Evolutionary conservation across 1,284 basidiomycete genomes (phyloP).

Genomic region (Boletus hoseneyae): DNA sequence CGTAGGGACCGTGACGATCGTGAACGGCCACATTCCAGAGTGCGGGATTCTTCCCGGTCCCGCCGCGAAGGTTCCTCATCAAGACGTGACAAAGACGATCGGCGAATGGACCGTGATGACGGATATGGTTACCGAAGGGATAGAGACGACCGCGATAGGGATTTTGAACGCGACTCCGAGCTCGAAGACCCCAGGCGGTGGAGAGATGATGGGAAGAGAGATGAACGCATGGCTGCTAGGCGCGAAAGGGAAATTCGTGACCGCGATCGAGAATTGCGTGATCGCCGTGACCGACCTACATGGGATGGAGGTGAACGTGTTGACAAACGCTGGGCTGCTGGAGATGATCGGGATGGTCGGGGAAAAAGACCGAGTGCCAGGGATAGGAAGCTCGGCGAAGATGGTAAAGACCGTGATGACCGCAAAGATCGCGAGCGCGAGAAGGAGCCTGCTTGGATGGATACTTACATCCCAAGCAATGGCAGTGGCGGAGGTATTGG

Average conservation of each 20-base stretch:
- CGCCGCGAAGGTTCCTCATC: constrained; percentile 54
- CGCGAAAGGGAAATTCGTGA: constrained; percentile 45
- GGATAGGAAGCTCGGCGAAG: constrained; percentile 56
- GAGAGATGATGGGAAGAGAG: constrained; percentile 76
- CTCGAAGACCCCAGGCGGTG: constrained; percentile 63
- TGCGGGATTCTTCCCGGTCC: constrained; percentile 55
- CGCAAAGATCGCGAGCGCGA: constrained; percentile 61
- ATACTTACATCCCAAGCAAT: constrained; percentile 70
- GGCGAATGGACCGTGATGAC: constrained; percentile 35
- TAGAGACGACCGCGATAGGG: constrained; percentile 36
- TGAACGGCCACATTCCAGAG: constrained; percentile 56
- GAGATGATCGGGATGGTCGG: constrained; percentile 63
- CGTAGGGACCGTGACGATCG: constrained; percentile 59
- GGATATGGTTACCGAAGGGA: constrained; percentile 28
- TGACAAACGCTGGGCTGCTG: constrained; percentile 53
- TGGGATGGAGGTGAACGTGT: constrained; percentile 38
- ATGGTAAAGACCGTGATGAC: constrained; percentile 53
- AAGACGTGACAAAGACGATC: constrained; percentile 44
- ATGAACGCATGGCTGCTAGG: constrained; percentile 63
- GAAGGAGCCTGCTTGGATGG: constrained; percentile 91
- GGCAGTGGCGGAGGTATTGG: constrained; percentile 61
- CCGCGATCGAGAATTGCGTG: constrained; percentile 33
- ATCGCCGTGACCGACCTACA: constrained; percentile 48
- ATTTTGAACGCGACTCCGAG: constrained; percentile 44
- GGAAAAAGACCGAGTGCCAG: constrained; percentile 55